Base-by-base conservation (phyloP, 805 yeast species). In the Kodamaea neixiangensis region DNA sequence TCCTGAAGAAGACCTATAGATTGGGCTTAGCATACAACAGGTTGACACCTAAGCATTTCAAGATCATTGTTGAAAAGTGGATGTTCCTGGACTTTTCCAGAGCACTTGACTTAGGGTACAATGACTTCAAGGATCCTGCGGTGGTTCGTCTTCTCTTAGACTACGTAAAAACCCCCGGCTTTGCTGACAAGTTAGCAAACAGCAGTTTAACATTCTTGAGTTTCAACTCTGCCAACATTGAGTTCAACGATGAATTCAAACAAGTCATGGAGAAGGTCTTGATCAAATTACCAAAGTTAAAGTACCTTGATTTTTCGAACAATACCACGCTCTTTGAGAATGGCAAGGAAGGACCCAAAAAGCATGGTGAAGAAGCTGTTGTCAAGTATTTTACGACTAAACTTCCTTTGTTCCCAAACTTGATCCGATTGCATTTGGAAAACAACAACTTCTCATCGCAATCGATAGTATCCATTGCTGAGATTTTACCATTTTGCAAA, bases 51-150 rank as follows among this genome's bases (percentile, higher is more conserved):
- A 78, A 78, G n/a, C 93, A 89, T 51, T 65, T 86, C 31, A 73
- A 74, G 52, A 67, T 79, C 18, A 52, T 73, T 10, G 58, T 89
- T 19, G 75, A 81, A 5, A 67, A 79, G 44, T 89, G 93, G 91
- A 65, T 87, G 49, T 46, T 65, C 58, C 53, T 66, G 67, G 65
- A 60, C 70, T 58, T 70, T 21, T 77, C 84, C 4, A 63, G 82
- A 55, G 97, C 97, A 3, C 66, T 92, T 5, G 97, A 91, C 71
- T 60, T 92, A 17, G 96, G 96, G 2, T 92, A 86, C 61, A 92
- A 92, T 63, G 92, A 89, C 63, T 68, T 87, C 51, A 75, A 76
- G 64, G 59, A 68, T 4, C 37, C 59, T 1, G 61, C 63, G 2
- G 65, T 64, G 52, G 51, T 78, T 47, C 65, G 63, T 25, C 73